A percentile compares a stretch with the other conserved stretches of the same genome.
Conservation (phyloP, 257 asterid genomes). For the Nicotiana sylvestris region DNA sequence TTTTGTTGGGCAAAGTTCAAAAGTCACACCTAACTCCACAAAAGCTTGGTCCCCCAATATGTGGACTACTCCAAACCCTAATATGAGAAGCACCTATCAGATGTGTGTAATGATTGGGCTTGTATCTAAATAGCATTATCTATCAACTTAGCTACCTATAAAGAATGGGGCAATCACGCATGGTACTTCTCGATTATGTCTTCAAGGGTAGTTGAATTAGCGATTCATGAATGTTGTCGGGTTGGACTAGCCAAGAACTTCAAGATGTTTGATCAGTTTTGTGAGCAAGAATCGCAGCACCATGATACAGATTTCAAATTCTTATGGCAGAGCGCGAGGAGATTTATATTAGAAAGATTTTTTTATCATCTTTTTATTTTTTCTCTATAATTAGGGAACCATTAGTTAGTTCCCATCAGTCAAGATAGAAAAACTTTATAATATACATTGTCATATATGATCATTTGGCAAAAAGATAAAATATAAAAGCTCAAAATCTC, state of each 20-base stretch:
- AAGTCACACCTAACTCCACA: neutral
- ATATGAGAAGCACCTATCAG: neutral
- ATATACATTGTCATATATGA: neutral
- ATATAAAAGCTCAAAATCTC: neutral
- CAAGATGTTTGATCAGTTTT: too few relatives aligned
- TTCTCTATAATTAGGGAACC: neutral
- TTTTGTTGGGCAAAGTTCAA: neutral
- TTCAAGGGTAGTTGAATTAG: too few relatives aligned
- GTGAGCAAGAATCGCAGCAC: too few relatives aligned
- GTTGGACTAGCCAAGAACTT: too few relatives aligned
- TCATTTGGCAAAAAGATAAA: neutral
- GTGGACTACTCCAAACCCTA: neutral
- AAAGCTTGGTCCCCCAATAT: constrained; percentile 1
- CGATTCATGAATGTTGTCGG: too few relatives aligned
- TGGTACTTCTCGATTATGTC: too few relatives aligned
- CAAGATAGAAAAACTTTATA: neutral
- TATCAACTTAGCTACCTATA: neutral
- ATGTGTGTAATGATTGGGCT: constrained; percentile 6
- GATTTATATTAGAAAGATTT: too few relatives aligned
- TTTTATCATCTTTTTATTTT: too few relatives aligned
- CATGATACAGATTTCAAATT: too few relatives aligned
- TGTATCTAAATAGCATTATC: neutral
- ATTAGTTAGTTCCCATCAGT: neutral
- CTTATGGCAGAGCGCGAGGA: too few relatives aligned
- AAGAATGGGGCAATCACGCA: too few relatives aligned